Base-by-base conservation (phyloP, 768 basidiomycete genomes). In the Chiua virens region DNA sequence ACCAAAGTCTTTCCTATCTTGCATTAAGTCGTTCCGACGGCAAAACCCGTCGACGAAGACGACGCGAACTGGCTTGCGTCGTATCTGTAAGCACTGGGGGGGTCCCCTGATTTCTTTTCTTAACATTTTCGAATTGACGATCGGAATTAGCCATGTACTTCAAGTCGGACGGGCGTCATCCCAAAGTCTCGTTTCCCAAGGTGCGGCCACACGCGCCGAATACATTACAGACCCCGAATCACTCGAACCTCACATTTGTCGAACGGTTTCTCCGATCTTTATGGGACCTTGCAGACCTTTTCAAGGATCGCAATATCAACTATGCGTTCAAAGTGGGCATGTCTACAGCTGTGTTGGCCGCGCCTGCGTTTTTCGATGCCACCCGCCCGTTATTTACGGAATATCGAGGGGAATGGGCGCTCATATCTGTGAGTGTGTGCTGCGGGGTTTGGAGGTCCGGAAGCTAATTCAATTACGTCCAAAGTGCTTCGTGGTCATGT, bases 321-420 rank as follows among this genome's bases (percentile, higher is more conserved):
- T 97, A 92, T 66, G 87, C 92, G 0, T 75, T 96, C 71, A 96
- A 96, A 69, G 86, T 84, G 8, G 92, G 88, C 20, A 82, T 91
- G 73, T 89, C 88, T 1, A 84, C 85, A 38, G 88, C 90, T 0
- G 69, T 97, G 22, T 74, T 98, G 4, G 87, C 94, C 0, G 78
- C 87, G 0, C 94, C 95, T 3, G 95, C 95, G 0, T 98, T 96
- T 69, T 85, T 90, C 52, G 87, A 89, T 47, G 54, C 68, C 17
- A 94, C 89, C 1, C 76, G 94, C 22, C 86, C 85, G 5, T 68
- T 82, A 4, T 98, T 97, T 62, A 74, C 90, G 38, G 79, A 85
- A 42, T 93, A 87, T 59, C 81, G 85, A 60, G 95, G 95, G 32
- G 93, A 98, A 71, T 99, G 96, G 96, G 93, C 93, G 1, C 72